Conservation (phyloP, 805 yeast species). For the Saccharomycopsis schoenii region DNA sequence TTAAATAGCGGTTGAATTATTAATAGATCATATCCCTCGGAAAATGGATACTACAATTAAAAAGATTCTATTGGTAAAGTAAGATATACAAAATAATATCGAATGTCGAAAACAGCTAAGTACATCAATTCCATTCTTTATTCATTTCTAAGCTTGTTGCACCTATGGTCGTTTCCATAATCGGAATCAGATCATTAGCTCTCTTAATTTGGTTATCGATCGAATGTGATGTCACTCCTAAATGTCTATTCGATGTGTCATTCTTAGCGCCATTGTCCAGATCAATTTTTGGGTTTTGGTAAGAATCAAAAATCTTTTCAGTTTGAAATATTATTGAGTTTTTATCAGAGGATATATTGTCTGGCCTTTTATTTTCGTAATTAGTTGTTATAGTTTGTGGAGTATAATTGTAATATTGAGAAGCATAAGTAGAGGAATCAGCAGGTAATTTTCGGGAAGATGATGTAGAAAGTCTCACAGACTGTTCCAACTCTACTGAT, state of each 20-base stretch:
- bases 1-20: neutral
- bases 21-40: neutral
- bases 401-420: neutral
- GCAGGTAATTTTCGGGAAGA: constrained; percentile 2
- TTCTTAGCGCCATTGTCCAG: neutral
- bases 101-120: neutral
- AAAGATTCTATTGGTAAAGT: neutral
- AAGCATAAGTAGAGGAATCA: neutral
- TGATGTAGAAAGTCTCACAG: constrained; percentile 19
- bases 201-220: neutral
- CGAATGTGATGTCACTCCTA: neutral
- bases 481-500: constrained; percentile 14
- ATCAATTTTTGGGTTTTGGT: neutral
- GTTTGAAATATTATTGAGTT: neutral
- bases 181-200: neutral
- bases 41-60: neutral
- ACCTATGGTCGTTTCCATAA: neutral
- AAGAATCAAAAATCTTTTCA: neutral
- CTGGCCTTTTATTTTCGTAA: neutral
- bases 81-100: neutral
- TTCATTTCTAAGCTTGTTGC: constrained; percentile 7
- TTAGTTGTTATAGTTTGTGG: neutral
- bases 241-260: neutral
- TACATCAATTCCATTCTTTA: neutral
- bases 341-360: neutral